Percentiles rank a stretch among this genome's conserved stretches.
Evolutionary conservation across 768 basidiomycete genomes (phyloP).

Genomic region (Pluteus cervinus): DNA sequence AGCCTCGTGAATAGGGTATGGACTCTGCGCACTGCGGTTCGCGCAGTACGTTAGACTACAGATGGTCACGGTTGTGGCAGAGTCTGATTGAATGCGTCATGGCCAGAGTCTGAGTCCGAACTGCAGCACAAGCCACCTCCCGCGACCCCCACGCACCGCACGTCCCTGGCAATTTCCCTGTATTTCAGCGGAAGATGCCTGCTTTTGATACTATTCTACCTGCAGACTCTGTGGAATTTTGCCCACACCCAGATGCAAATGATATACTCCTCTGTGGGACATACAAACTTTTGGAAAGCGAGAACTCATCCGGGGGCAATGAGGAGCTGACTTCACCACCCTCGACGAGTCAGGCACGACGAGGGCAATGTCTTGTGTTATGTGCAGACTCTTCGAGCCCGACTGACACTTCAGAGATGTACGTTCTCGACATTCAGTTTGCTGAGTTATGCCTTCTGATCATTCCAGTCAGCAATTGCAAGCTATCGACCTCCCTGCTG

Average conservation of each 20-base stretch:
- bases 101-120: background rate
- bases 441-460: background rate
- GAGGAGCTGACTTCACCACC: conserved; percentile 9
- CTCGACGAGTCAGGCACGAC: conserved; percentile 34
- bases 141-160: background rate
- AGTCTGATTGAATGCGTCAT: conserved; percentile 2
- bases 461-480: conserved; percentile 52
- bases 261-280: conserved; percentile 86
- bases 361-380: conserved; percentile 73
- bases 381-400: conserved; percentile 30
- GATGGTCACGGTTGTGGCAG: background rate
- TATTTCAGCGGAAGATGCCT: no score
- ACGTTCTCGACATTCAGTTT: no score
- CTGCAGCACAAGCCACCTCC: no score
- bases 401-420: no score
- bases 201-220: conserved; percentile 67
- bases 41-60: background rate
- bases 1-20: no score
- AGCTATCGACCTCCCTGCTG: conserved; percentile 67
- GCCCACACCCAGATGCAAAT: conserved; percentile 54
- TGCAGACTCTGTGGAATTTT: conserved; percentile 90
- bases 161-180: background rate
- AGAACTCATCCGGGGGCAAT: conserved; percentile 6
- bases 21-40: background rate
- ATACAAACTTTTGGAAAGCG: conserved; percentile 63